A percentile compares a stretch with the other conserved stretches of the same genome.
phyloP scores from a whole-genome alignment of 1,284 basidiomycete species.

The Trametes versicolor region DNA sequence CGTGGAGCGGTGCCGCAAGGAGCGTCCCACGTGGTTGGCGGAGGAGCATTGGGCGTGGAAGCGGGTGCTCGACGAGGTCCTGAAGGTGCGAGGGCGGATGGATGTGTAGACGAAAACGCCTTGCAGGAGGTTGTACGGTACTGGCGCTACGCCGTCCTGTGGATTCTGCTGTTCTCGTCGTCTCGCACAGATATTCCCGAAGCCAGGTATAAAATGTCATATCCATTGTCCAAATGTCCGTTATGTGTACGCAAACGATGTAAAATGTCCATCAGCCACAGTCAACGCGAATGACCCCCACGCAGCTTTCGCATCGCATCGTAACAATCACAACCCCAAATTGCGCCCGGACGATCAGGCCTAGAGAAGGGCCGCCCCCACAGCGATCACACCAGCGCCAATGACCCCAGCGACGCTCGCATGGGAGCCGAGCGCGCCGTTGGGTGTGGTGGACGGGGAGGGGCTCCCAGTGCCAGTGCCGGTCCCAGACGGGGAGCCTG shows the following conservation, averaged over 20 bases:
- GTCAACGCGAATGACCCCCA: background rate
- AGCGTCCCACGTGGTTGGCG: background rate
- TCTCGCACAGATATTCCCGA: no score
- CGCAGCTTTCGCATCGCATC: background rate
- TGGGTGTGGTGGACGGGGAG: background rate
- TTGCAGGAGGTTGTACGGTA: no score
- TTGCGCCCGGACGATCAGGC: background rate
- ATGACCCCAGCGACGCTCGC: background rate
- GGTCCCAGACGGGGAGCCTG: background rate
- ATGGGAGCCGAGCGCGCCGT: background rate
- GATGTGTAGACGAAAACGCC: background rate
- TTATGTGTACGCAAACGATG: background rate
- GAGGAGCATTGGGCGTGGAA: background rate
- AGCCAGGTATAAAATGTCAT: no score
- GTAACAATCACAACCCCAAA: background rate
- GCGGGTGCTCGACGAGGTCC: background rate
- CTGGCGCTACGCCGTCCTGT: no score
- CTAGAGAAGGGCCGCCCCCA: constrained; percentile 1
- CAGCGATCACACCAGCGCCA: background rate
- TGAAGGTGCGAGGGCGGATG: background rate
- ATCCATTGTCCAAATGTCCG: no score
- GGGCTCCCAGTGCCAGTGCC: background rate
- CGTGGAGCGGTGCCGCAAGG: background rate
- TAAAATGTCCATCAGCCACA: background rate
- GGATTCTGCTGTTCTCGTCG: background rate